Conservation (phyloP, 495 filamentous ascomycete genomes). For the Tetracladium setigerum region DNA sequence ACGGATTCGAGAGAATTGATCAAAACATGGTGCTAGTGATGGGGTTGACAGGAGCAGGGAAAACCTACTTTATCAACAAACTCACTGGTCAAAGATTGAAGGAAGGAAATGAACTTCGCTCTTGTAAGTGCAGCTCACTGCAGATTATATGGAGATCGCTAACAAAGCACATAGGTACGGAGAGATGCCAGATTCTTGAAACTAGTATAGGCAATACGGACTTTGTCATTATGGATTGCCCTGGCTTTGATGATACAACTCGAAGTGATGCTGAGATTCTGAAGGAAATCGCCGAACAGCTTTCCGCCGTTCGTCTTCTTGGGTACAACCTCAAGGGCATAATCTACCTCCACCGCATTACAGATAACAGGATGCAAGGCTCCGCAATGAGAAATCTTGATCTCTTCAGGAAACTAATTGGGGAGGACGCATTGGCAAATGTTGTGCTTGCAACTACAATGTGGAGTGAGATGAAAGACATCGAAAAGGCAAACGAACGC, state of each 20-base stretch:
- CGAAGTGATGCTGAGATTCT: constrained; percentile 32
- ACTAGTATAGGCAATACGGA: constrained; percentile 17
- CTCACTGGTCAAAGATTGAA: constrained; percentile 20
- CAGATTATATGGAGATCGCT: neutral
- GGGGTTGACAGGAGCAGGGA: constrained; percentile 32
- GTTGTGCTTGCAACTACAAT: constrained; percentile 33
- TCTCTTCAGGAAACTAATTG: constrained; percentile 29
- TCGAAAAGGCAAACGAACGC: constrained; percentile 7
- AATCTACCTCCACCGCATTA: constrained; percentile 34
- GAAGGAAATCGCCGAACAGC: constrained; percentile 26
- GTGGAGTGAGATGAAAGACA: constrained; percentile 23
- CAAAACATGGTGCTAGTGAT: constrained; percentile 29
- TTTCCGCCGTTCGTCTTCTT: constrained; percentile 22
- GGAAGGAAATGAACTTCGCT: constrained; percentile 22
- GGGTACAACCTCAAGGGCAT: constrained; percentile 25
- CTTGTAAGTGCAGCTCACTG: constrained; percentile 18
- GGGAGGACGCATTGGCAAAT: constrained; percentile 21
- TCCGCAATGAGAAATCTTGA: constrained; percentile 22
- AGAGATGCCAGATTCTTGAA: constrained; percentile 6
- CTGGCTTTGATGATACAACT: constrained; percentile 38
- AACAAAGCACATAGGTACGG: constrained; percentile 13
- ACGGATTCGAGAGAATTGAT: too few relatives aligned
- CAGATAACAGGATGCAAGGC: constrained; percentile 26
- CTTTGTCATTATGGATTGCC: constrained; percentile 31
- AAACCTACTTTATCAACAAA: constrained; percentile 30